Base-by-base conservation (phyloP, 352 stramenopile species). In the Phytophthora agathidicida region DNA sequence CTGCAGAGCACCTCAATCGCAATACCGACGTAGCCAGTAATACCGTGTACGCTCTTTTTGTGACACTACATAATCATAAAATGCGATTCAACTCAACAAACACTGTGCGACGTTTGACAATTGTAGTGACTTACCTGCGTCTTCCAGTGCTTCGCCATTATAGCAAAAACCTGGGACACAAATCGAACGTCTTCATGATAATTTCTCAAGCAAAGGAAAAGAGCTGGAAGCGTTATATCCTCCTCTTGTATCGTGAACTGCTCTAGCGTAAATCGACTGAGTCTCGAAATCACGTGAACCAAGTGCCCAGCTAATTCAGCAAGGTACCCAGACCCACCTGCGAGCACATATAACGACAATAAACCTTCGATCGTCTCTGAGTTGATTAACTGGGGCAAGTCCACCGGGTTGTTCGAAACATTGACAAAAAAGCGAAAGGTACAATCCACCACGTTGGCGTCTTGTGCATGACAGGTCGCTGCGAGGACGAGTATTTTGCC, bases 191-290 rank as follows among this genome's bases (percentile, higher is more conserved):
- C 68, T 9, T 75, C 50, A 16, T 65, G 56, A 43, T 81, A 75
- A 28, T 70, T 73, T 20, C 79, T 68, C 19, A 93, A 62, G 9
- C 76, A 90, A n/a, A 90, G 66, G 30, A 89, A 89, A 0, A 93
- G 51, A 11, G 79, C 75, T 24, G 81, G 77, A 0, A 91, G 66
- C 7, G 81, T 79, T 16, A 76, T 69, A 30, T 83, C 61, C 41
- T 81, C 69, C 7, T 85, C 60, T 44, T 75, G 42, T 10, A 91
- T 64, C 9, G 24, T 50, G n/a, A 91, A 54, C 3, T 58, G 22
- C 17, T 88, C 65, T 23, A 90, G 71, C 17, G 33, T 68, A 3
- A 67, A 73, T 42, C 75, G 66, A 22, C 66, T 72, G 0, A 91
- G 54, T 26, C 27, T 59, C 6, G 61, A 69, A 35, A 93, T 47